phyloP scores from a whole-genome alignment of 805 yeast species.

The Cyberlindnera xishuangbannaensis region DNA sequence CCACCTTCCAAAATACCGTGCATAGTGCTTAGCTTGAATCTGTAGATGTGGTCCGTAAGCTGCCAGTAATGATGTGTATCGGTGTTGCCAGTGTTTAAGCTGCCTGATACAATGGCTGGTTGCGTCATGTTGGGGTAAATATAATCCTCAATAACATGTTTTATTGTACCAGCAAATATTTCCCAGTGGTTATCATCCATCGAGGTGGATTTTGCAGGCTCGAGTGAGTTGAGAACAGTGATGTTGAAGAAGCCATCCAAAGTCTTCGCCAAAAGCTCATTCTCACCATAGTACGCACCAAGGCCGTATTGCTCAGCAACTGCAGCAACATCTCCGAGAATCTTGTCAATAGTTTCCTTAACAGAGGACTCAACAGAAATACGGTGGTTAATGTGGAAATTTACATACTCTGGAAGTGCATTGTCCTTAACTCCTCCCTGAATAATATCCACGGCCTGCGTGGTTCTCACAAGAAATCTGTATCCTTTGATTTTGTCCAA shows the following conservation, averaged over 20 bases:
- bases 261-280: conserved; percentile 13
- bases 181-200: conserved; percentile 43
- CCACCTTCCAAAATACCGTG: conserved; percentile 30
- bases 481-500: conserved; percentile 24
- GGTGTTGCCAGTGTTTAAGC: conserved; percentile 63
- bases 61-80: conserved; percentile 65
- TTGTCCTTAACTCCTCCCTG: conserved; percentile 62
- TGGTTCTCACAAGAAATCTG: conserved; percentile 31
- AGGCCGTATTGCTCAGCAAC: conserved; percentile 40
- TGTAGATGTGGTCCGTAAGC: conserved; percentile 53
- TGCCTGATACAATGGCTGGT: conserved; percentile 46
- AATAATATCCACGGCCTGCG: conserved; percentile 50
- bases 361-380: conserved; percentile 43
- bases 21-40: conserved; percentile 47
- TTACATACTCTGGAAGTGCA: conserved; percentile 58
- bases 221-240: conserved; percentile 24
- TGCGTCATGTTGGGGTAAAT: conserved; percentile 32
- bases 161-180: conserved; percentile 54
- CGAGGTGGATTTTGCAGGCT: conserved; percentile 54
- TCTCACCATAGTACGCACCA: conserved; percentile 11
- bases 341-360: conserved; percentile 27
- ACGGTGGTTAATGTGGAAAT: conserved; percentile 50
- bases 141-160: conserved; percentile 54
- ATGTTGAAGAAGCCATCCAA: conserved; percentile 37
- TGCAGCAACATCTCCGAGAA: conserved; percentile 27